Evolutionary conservation across 139 green algal species (phyloP).

Genomic region (Closterium sp.): DNA sequence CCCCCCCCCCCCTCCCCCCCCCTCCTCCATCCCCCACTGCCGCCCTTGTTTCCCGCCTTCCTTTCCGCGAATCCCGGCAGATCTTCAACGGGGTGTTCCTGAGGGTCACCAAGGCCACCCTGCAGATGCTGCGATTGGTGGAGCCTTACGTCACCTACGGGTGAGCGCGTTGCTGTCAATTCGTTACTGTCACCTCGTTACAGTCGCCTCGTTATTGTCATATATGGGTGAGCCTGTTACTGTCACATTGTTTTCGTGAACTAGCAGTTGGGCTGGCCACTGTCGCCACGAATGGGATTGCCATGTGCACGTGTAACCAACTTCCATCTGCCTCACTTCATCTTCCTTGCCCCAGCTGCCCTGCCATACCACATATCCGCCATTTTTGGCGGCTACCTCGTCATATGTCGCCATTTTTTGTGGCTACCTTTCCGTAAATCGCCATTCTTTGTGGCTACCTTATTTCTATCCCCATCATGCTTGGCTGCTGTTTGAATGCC

Average conservation of each 20-base stretch:
- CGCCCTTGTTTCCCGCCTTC: not conserved
- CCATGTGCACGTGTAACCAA: too few species aligned
- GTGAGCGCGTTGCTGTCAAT: constrained; percentile 45
- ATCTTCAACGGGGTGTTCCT: constrained; percentile 99
- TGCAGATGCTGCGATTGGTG: constrained; percentile 93
- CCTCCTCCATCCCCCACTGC: not conserved
- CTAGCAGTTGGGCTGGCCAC: not conserved
- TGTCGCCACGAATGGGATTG: not conserved
- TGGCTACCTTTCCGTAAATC: too few species aligned
- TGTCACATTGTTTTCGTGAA: not conserved
- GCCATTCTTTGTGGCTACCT: too few species aligned
- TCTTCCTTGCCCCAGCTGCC: too few species aligned
- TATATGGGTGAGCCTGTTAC: not conserved
- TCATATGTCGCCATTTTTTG: too few species aligned
- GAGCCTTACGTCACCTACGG: constrained; percentile 97
- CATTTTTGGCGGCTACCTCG: too few species aligned
- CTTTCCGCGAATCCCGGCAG: not conserved
- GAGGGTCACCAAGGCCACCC: constrained; percentile 95
- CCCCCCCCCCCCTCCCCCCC: not conserved
- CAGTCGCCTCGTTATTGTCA: not conserved
- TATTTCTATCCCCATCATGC: too few species aligned
- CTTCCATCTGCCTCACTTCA: too few species aligned
- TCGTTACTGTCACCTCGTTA: not conserved
- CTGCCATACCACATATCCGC: too few species aligned
- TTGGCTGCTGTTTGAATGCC: too few species aligned